These are phyloP conservation scores for Ilex aquifolium DNA, from an alignment of 257 asterid species.

Conservation along the genomic window DNA sequence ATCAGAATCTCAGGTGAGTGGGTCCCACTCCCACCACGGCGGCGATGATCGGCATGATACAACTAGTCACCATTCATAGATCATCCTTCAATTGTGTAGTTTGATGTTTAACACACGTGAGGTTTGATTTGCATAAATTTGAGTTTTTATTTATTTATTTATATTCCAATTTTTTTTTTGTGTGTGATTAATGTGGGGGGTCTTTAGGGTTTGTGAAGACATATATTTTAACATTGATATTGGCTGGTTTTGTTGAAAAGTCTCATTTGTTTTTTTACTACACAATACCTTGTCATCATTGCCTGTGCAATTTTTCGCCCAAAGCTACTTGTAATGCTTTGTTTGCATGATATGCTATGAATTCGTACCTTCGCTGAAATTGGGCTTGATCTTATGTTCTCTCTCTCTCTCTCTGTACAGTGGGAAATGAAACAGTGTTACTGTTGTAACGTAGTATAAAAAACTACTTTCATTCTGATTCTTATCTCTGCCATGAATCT, in stretches of 20 bases:
- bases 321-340: conserved; percentile 12
- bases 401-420: neutral
- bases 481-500: neutral
- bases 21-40: conserved; percentile 65
- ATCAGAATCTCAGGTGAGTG: conserved; percentile 69
- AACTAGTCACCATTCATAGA: conserved; percentile 66
- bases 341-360: neutral
- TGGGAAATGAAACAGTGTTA: neutral
- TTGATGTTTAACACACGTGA: conserved; percentile 39
- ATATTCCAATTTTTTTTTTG: conserved; percentile 12
- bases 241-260: conserved; percentile 19
- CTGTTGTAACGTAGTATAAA: neutral
- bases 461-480: neutral
- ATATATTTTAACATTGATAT: conserved; percentile 31
- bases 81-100: conserved; percentile 27
- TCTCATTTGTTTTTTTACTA: conserved; percentile 17
- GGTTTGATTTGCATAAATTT: conserved; percentile 24
- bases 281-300: conserved; percentile 25
- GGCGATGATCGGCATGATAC: conserved; percentile 63
- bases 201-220: conserved; percentile 50
- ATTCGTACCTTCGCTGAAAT: no score
- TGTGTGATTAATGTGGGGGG: conserved; percentile 51
- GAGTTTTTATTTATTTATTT: conserved; percentile 6
- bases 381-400: neutral
- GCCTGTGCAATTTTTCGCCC: conserved; percentile 15